phyloP scores from a whole-genome alignment of 805 yeast species.

The Ogataea nakhonphanomensis region DNA sequence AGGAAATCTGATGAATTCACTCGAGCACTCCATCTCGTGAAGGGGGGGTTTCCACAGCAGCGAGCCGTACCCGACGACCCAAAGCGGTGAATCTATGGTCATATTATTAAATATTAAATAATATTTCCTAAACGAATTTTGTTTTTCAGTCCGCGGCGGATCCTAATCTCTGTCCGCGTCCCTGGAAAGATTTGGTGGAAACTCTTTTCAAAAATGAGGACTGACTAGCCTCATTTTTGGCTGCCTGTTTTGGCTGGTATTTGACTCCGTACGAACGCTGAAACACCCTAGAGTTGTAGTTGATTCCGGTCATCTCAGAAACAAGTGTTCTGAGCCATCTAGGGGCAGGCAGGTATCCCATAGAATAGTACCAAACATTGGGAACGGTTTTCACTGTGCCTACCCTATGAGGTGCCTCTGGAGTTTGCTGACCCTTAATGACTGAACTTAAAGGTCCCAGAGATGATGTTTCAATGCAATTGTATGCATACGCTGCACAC shows the following conservation, averaged over 20 bases:
- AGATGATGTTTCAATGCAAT: slow-evolving; percentile 59
- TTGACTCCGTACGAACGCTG: slow-evolving; percentile 25
- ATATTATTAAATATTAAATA: slow-evolving; percentile 1
- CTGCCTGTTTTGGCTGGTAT: slow-evolving; percentile 14
- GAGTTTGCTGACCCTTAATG: slow-evolving; percentile 30
- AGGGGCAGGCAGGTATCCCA: slow-evolving; percentile 59
- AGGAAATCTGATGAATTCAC: slow-evolving; percentile 38
- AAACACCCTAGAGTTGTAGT: slow-evolving; percentile 29
- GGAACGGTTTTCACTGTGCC: slow-evolving; percentile 27
- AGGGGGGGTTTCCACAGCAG: slow-evolving; percentile 86
- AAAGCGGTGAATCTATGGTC: slow-evolving; percentile 33
- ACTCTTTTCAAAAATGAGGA: slow-evolving; percentile 18
- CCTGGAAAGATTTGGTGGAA: slow-evolving; percentile 29
- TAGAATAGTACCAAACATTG: slow-evolving; percentile 41
- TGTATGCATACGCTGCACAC: slow-evolving; percentile 54
- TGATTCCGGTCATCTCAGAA: slow-evolving; percentile 30
- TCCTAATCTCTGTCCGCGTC: slow-evolving; percentile 40
- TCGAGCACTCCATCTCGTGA: slow-evolving; percentile 43
- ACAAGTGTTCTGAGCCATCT: slow-evolving; percentile 35
- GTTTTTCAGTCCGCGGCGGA: slow-evolving; percentile 5
- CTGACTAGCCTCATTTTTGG: slow-evolving; percentile 4
- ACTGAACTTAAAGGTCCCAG: slow-evolving; percentile 41
- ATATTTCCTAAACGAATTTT: slow-evolving; percentile 1
- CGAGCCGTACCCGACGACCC: slow-evolving; percentile 92
- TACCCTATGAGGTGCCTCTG: slow-evolving; percentile 26